A percentile compares a stretch with the other conserved stretches of the same genome.
These are phyloP conservation scores for Hypoxylon trugodes DNA, from an alignment of 495 filamentous ascomycete genomes.

Conservation along the genomic window DNA sequence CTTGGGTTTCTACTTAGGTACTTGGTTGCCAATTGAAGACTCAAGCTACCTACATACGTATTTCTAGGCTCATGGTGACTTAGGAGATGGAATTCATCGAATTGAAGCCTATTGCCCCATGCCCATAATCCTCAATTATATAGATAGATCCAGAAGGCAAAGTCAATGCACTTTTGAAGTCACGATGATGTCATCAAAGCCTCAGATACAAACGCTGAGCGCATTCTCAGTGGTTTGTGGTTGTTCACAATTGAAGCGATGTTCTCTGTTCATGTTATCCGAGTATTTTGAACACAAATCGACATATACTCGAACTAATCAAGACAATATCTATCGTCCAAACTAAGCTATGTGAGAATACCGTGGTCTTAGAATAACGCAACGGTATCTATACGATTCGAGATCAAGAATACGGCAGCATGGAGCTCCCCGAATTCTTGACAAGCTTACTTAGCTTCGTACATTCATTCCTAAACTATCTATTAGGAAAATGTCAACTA, in stretches of 20 bases:
- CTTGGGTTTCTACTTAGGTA: too few species aligned
- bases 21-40: background rate
- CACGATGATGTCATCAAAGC: conserved; percentile 17
- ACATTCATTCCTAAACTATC: conserved; percentile 5
- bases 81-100: background rate
- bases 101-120: conserved; percentile 1
- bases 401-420: too few species aligned
- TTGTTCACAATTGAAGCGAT: too few species aligned
- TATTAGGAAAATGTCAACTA: conserved; percentile 6
- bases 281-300: too few species aligned
- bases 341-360: too few species aligned
- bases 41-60: background rate
- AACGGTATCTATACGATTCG: too few species aligned
- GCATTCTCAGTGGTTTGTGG: too few species aligned
- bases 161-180: background rate
- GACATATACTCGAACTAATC: too few species aligned
- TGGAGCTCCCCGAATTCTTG: conserved; percentile 1
- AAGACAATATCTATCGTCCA: too few species aligned
- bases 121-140: background rate
- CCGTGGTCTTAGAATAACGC: too few species aligned
- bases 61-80: background rate
- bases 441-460: background rate
- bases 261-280: too few species aligned
- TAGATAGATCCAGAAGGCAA: background rate
- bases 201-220: too few species aligned